These are phyloP conservation scores for Petasospora fabianii DNA, from an alignment of 1,139 yeast species.

Conservation along the genomic window DNA sequence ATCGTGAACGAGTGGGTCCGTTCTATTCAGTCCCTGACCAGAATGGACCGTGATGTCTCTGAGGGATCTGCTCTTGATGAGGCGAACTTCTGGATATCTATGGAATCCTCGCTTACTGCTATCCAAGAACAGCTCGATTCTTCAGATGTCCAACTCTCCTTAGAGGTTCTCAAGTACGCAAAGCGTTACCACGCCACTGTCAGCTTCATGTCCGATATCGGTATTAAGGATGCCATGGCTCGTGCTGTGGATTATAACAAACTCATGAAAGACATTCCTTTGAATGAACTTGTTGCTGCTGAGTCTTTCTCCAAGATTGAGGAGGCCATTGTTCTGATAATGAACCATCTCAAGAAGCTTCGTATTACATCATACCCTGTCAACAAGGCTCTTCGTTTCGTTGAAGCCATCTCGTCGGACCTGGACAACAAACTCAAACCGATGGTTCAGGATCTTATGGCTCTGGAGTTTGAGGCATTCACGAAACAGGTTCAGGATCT, in stretches of 20 bases:
- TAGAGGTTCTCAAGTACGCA: slow-evolving; percentile 61
- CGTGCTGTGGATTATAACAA: slow-evolving; percentile 54
- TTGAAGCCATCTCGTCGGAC: slow-evolving; percentile 57
- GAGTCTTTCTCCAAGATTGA: slow-evolving; percentile 44
- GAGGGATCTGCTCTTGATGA: slow-evolving; percentile 69
- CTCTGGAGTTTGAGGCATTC: slow-evolving; percentile 35
- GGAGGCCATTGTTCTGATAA: slow-evolving; percentile 44
- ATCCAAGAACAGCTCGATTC: slow-evolving; percentile 57
- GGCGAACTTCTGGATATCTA: slow-evolving; percentile 72
- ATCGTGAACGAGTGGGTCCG: slow-evolving; percentile 72
- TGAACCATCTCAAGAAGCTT: slow-evolving; percentile 62
- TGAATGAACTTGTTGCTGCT: slow-evolving; percentile 55
- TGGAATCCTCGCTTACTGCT: slow-evolving; percentile 58
- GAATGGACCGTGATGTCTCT: slow-evolving; percentile 42
- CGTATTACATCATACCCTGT: slow-evolving; percentile 64
- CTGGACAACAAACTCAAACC: slow-evolving; percentile 34
- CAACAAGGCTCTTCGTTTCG: slow-evolving; percentile 55
- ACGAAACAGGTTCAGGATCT: slow-evolving; percentile 25
- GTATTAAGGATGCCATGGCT: slow-evolving; percentile 54
- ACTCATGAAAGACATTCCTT: slow-evolving; percentile 67
- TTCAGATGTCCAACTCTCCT: slow-evolving; percentile 52
- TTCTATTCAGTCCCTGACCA: slow-evolving; percentile 56
- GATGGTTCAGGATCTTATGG: slow-evolving; percentile 35
- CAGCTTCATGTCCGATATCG: slow-evolving; percentile 69
- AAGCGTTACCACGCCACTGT: slow-evolving; percentile 79